Percentiles rank a stretch among this genome's conserved stretches.
Conservation (phyloP, 176 grass and related monocot species). For the Themeda triandra region DNA sequence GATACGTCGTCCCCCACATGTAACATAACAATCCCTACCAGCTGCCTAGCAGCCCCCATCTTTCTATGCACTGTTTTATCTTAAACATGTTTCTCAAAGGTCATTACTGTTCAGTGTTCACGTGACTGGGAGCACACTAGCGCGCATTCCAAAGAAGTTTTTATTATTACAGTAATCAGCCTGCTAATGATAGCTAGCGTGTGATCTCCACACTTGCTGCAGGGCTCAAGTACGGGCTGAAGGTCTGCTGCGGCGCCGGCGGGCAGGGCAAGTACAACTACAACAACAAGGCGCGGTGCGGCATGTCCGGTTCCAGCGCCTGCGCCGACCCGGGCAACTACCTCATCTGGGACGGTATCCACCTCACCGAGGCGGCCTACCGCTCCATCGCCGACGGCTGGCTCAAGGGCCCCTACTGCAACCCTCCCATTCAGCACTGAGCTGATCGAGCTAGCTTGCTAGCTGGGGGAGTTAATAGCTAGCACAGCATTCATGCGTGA, state of each 20-base stretch:
- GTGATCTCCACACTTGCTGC: neutral
- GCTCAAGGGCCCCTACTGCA: conserved; percentile 54
- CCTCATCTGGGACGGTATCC: conserved; percentile 88
- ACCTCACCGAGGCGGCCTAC: conserved; percentile 83
- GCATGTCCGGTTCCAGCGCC: conserved; percentile 41
- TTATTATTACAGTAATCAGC: neutral
- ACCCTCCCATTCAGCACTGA: conserved; percentile 46
- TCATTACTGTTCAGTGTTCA: neutral
- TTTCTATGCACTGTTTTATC: neutral
- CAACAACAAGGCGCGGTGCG: conserved; percentile 64
- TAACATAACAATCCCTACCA: too few species aligned
- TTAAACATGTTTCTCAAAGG: neutral
- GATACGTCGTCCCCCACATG: too few species aligned
- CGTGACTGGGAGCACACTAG: neutral
- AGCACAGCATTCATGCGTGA: neutral
- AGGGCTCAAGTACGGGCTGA: conserved; percentile 46
- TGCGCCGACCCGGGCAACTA: conserved; percentile 55
- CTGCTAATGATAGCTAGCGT: neutral
- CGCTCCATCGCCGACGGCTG: conserved; percentile 62
- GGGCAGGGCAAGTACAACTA: conserved; percentile 70
- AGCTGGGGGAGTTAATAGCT: too few species aligned
- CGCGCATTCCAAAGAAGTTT: neutral
- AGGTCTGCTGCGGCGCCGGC: conserved; percentile 58
- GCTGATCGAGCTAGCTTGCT: too few species aligned
- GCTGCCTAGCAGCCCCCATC: neutral